Conservation (phyloP, 495 filamentous ascomycete genomes). For the Penicillium malachiteum region DNA sequence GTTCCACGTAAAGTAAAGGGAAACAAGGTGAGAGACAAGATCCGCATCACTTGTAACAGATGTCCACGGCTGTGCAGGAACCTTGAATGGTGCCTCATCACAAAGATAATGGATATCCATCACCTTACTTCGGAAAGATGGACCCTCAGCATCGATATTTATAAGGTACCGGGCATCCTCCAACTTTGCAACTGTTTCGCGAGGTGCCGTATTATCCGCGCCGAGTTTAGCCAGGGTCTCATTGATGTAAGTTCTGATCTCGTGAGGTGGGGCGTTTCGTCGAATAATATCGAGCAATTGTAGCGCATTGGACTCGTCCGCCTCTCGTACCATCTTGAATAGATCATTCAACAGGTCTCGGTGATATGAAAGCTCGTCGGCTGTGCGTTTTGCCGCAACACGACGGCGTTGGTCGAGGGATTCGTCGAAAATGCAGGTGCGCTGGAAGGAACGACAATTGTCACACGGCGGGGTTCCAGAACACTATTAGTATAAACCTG, state of each 20-base stretch:
- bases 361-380: slow-evolving; percentile 44
- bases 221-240: slow-evolving; percentile 26
- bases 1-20: slow-evolving; percentile 56
- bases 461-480: slow-evolving; percentile 42
- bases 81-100: slow-evolving; percentile 37
- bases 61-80: slow-evolving; percentile 54
- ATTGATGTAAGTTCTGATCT: slow-evolving; percentile 38
- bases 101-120: slow-evolving; percentile 51
- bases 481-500: slow-evolving; percentile 24
- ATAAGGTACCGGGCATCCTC: slow-evolving; percentile 33
- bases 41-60: slow-evolving; percentile 48
- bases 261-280: slow-evolving; percentile 33
- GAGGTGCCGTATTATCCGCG: background rate
- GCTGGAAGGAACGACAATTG: slow-evolving; percentile 41
- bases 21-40: slow-evolving; percentile 53
- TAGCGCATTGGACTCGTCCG: slow-evolving; percentile 28
- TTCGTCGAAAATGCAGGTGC: slow-evolving; percentile 48
- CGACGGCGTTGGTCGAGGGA: slow-evolving; percentile 48
- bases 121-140: slow-evolving; percentile 41
- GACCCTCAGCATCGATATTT: slow-evolving; percentile 33
- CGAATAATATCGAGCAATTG: slow-evolving; percentile 39
- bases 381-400: slow-evolving; percentile 48
- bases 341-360: slow-evolving; percentile 43
- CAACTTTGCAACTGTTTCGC: slow-evolving; percentile 17
- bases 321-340: slow-evolving; percentile 37